phyloP scores from a whole-genome alignment of 805 yeast genomes.

The Kluyveromyces starmeri region DNA sequence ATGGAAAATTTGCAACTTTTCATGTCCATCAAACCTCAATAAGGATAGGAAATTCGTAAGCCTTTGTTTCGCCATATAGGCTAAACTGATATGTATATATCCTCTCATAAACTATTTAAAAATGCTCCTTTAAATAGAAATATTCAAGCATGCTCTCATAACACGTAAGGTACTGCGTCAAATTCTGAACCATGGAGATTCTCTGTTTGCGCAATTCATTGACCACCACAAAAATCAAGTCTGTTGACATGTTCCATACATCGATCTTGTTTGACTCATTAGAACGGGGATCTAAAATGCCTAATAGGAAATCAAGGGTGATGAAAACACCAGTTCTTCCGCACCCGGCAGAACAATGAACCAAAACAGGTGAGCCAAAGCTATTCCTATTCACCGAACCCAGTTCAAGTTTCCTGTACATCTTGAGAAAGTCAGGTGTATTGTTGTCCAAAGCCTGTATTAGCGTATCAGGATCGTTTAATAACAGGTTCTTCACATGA shows the following conservation, averaged over 20 bases:
- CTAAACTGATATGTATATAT: too few species aligned
- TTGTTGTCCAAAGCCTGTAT: slow-evolving; percentile 12
- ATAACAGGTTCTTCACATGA: slow-evolving; percentile 25
- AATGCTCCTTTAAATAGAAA: slow-evolving; percentile 17
- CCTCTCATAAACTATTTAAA: too few species aligned
- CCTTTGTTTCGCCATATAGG: background rate
- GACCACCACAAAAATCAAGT: slow-evolving; percentile 51
- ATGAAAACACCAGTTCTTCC: slow-evolving; percentile 91
- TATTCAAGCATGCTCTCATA: slow-evolving; percentile 43
- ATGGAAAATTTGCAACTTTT: slow-evolving; percentile 24
- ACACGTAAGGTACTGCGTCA: slow-evolving; percentile 62
- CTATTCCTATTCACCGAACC: slow-evolving; percentile 7
- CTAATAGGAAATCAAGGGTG: slow-evolving; percentile 46
- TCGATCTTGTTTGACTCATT: slow-evolving; percentile 32
- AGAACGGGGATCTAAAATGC: slow-evolving; percentile 28
- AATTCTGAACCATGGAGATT: slow-evolving; percentile 69
- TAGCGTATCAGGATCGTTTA: slow-evolving; percentile 11
- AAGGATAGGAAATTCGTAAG: background rate
- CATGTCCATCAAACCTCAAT: slow-evolving; percentile 11
- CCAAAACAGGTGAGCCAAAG: slow-evolving; percentile 42
- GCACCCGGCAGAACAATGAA: slow-evolving; percentile 95
- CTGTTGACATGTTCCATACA: slow-evolving; percentile 36
- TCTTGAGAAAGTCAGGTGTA: slow-evolving; percentile 8
- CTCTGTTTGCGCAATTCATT: slow-evolving; percentile 59
- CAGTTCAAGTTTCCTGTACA: background rate